Base-by-base conservation (phyloP, 139 green algal species). In the Parachlorella kessleri region DNA sequence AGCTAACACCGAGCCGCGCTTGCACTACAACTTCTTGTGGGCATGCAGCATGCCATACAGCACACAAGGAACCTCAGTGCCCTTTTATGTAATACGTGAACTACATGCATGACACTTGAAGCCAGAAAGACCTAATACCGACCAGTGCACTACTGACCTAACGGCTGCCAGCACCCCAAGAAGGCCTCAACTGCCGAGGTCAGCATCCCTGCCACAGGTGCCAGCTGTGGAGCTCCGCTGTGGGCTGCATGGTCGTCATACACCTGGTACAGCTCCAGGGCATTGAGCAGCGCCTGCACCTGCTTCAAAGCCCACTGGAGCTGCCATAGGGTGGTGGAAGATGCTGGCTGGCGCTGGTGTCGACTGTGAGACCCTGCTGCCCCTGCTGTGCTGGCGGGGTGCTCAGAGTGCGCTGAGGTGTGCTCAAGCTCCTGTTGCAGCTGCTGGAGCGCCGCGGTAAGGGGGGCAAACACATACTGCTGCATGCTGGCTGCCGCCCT, bases 241-340 rank as follows among this genome's bases (percentile, higher is more conserved):
- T 72, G 66, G 1, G 26, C 65, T 28, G 41, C 38, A 8, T 39
- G 2, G 42, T 40, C 76, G 23, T 72, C 68, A 35, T 80, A 70
- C 74, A 36, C 14, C 1, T 26, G 18, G 10, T 76, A 77, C 4
- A 24, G 33, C 55, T 84, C 78, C 38, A 79, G 53, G 5, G 21
- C 71, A 24, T 84, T 84, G 18, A 84, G 69, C 38, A 84, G 53
- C 14, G 78, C 70, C 30, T 80, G 65, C 21, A 79, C 30, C 66
- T 74, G 54, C 33, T 36, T 30, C 66, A 84, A 55, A 30, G 69
- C 65, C 0, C 48, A 55, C 9, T 73, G 70, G 41, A 84, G 68
- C 14, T 26, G 64, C 75, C 64, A 73, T 32, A 73, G 66, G 59
- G 24, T n/a, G n/a, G n/a, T n/a, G n/a, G n/a, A n/a, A n/a, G n/a